These are phyloP conservation scores for Reticulascus tulasneorum DNA, from an alignment of 2,329 filamentous ascomycete species.

Conservation along the genomic window DNA sequence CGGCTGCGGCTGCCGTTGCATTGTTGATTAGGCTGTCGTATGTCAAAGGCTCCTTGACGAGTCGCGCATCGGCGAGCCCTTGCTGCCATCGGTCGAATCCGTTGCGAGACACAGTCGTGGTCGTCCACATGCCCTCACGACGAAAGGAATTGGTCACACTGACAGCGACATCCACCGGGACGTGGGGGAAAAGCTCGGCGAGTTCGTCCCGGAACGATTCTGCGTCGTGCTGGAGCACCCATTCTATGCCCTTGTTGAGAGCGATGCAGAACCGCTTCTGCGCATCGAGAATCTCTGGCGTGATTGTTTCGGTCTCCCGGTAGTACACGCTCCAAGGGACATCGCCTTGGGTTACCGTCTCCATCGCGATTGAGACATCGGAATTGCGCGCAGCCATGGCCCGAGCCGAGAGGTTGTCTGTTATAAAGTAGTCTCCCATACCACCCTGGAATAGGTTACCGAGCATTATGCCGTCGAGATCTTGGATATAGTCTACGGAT, in stretches of 20 bases:
- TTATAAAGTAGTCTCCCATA: constrained; percentile 12
- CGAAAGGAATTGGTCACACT: constrained; percentile 10
- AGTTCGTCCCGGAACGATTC: constrained; percentile 10
- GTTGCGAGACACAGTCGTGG: constrained; percentile 3
- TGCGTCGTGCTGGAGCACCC: constrained; percentile 4
- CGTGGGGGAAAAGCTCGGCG: constrained; percentile 7
- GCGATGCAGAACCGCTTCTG: constrained; percentile 11
- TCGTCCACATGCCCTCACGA: constrained; percentile 11
- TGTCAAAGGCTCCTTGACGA: constrained; percentile 4
- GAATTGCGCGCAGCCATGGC: constrained; percentile 6
- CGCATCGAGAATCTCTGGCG: constrained; percentile 6
- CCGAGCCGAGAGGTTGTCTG: constrained; percentile 9
- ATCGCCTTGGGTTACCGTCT: constrained; percentile 7
- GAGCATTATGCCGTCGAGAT: constrained; percentile 11
- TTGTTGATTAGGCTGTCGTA: constrained; percentile 7
- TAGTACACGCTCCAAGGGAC: constrained; percentile 16
- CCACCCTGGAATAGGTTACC: constrained; percentile 8
- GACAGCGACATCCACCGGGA: constrained; percentile 7
- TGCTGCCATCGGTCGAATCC: constrained; percentile 11
- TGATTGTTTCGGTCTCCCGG: constrained; percentile 3
- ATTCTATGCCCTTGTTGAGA: constrained; percentile 9
- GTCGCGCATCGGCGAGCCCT: constrained; percentile 6
- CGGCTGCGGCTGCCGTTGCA: constrained; percentile 2
- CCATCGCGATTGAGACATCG: constrained; percentile 6
- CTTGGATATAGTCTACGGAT: constrained; percentile 9